Base-by-base conservation (phyloP, 2,329 filamentous ascomycete species). In the Biscogniauxia sp. region DNA sequence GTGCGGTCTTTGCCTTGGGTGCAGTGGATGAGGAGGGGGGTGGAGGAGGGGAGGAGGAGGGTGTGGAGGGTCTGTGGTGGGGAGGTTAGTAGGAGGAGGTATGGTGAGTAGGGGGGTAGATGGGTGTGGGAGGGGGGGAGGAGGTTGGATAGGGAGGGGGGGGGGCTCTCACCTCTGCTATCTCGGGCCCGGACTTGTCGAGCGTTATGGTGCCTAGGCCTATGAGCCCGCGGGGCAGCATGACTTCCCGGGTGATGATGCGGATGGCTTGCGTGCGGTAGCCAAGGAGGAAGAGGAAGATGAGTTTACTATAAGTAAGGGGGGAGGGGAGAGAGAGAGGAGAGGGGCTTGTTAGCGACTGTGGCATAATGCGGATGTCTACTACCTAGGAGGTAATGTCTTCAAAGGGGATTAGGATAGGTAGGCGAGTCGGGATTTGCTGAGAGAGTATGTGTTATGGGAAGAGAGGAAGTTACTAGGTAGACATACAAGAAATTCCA, bases 1-100 rank as follows among this genome's bases (percentile, higher is more conserved):
- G 87, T 93, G 1, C 93, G 84, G 71, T 96, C 93, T 73, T 96
- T 97, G 60, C 93, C 93, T 70, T 96, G 92, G 0, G 92, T 95
- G 74, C 93, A 97, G 74, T 96, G 92, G 2, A 95, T 77, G 7
- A 96, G 72, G 0, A 88, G 75, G 0, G 92, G 92, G 64, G 87
- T 86, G 17, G 80, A 80, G 0, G 73, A 67, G 2, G 78, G 72
- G 1, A 80, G 72, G 9, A 80, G 75, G 23, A 86, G 74, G 6
- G 84, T 73, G 7, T 77, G 75, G 45, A 88, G 82, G 26, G 83
- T 76, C 68, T 80, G 55, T 32, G n/a, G 23, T 19, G 41, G n/a
- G 32, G 23, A 57, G 51, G 28, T 51, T 23, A 11, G 11, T 20
- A 50, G 20, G 20, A 45, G 32, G 52, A 26, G 55, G 23, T 53